Evolutionary conservation across 2,329 filamentous ascomycete species (phyloP), one percentile per base, ranked within the genome.

Genomic region (Ophiostoma tasmaniense): DNA sequence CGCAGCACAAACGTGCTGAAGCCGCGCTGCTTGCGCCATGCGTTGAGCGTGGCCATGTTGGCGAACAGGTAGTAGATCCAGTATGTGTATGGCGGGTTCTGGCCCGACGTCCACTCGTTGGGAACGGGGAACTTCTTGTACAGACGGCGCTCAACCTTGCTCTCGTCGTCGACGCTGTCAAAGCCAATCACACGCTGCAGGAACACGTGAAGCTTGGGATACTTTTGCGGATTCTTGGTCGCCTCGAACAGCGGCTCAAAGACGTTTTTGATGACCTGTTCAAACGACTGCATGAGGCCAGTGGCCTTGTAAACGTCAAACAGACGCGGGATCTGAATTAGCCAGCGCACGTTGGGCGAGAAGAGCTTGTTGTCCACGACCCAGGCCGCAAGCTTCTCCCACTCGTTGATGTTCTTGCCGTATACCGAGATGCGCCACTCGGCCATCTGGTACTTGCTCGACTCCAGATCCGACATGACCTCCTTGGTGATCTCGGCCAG

Each of bases 341-440:
- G 85, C 95, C 95, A 99, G 69, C 95, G 90, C 66, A 99, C 92
- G 77, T 99, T 99, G 76, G 95, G 94, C 1, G 94, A 98, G 79
- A 97, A 97, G 59, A 99, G 84, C 80, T 97, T 98, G 82, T 98
- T 97, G 81, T 98, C 94, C 20, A 98, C 88, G 8, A 99, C 93
- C 95, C 95, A 99, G 6, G 91, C 92, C 3, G 95, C 95, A 67
- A 99, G 86, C 76, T 96, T 99, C 76, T 98, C 94, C 95, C 95
- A 99, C 78, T 99, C 95, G 72, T 96, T 89, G 55, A 96, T 84
- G 2, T 90, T 90, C 76, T 92, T 91, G 72, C 95, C 95, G 75
- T 99, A 99, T 72, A 99, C 92, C 30, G 93, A 97, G 73, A 99
- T 97, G 61, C 95, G 92, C 93, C 96, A 99, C 80, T 99, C 95